Evolutionary conservation across 140 eudicot species (phyloP).

Genomic region (Cichorium intybus): DNA sequence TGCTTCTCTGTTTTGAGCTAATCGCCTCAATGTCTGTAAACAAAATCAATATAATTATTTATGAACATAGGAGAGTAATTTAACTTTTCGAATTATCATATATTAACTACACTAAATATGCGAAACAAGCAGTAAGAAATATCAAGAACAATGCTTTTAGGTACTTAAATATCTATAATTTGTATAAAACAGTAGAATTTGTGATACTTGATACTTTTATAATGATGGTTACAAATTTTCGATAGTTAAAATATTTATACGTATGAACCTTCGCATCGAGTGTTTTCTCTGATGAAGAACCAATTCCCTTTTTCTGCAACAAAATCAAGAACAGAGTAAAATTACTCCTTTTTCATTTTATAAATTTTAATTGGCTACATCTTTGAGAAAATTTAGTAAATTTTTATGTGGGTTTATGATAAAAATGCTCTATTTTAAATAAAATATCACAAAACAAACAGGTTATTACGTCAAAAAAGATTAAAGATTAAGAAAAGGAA

Average conservation of each 20-base stretch:
- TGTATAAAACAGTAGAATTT: neutral
- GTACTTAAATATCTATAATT: neutral
- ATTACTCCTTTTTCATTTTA: neutral
- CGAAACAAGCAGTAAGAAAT: neutral
- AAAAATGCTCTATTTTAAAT: neutral
- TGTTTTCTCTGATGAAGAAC: slow-evolving; percentile 60
- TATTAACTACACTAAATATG: neutral
- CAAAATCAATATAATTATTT: too few species aligned
- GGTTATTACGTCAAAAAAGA: slow-evolving; percentile 13
- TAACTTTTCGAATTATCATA: neutral
- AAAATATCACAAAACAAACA: neutral
- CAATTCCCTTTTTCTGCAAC: slow-evolving; percentile 64
- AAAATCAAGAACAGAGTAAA: slow-evolving; percentile 17
- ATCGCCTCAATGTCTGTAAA: slow-evolving; percentile 84
- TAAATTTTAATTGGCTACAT: neutral
- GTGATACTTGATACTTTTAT: neutral
- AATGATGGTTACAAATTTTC: too few species aligned
- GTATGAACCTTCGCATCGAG: slow-evolving; percentile 72
- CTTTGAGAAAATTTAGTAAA: too few species aligned
- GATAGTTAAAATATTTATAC: neutral
- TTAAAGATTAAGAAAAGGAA: slow-evolving; percentile 28
- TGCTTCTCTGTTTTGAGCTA: slow-evolving; percentile 99
- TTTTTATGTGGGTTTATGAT: slow-evolving; percentile 3
- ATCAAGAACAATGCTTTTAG: slow-evolving; percentile 6
- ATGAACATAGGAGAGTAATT: too few species aligned